Evolutionary conservation across 225 moss, liverwort and hornwort genomes (phyloP), one percentile per base, ranked within the genome.

Genomic region (Sphagnum contortum): DNA sequence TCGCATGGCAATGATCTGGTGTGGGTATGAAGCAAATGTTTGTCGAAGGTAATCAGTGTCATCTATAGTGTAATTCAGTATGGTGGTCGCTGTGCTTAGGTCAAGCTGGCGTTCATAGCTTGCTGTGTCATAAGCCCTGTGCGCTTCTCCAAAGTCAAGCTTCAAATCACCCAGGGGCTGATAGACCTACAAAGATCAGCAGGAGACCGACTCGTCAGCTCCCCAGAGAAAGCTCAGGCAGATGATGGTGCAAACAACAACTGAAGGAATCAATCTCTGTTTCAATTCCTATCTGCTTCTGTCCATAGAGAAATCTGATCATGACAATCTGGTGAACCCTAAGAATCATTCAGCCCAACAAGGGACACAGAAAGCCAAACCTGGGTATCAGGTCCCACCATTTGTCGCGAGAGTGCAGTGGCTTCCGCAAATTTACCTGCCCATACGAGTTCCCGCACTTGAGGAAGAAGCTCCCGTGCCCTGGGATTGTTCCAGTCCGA

Each of bases 321-420:
- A 29, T 1, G 29, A 29, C 29, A 29, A 29, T 29, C 29, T 29
- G 29, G 29, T 29, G 29, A 29, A 29, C 29, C 29, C 29, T 29
- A 29, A 29, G 29, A 29, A 29, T 29, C 29, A 29, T 29, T 29
- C 29, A 29, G 29, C 29, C 29, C 29, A 29, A 29, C 29, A 0
- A 29, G 29, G 29, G 29, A 29, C 29, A 29, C 29, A 29, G 29
- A 1, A 29, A 29, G 29, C 29, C 29, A 6, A 6, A 96, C 92
- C 90, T 96, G 92, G 61, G 92, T 70, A 71, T 88, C 88, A 60
- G 92, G 96, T 51, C 96, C 96, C 29, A 96, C 70, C 96, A 96
- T 96, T 65, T 85, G 63, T 52, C 61, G 70, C 12, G 92, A 79
- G 65, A 90, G 80, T 52, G 65, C 3, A 50, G 88, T 77, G 45